Evolutionary conservation across 2,329 filamentous ascomycete genomes (phyloP), one percentile per base, ranked within the genome.

Genomic region (Cladosporium sp.): DNA sequence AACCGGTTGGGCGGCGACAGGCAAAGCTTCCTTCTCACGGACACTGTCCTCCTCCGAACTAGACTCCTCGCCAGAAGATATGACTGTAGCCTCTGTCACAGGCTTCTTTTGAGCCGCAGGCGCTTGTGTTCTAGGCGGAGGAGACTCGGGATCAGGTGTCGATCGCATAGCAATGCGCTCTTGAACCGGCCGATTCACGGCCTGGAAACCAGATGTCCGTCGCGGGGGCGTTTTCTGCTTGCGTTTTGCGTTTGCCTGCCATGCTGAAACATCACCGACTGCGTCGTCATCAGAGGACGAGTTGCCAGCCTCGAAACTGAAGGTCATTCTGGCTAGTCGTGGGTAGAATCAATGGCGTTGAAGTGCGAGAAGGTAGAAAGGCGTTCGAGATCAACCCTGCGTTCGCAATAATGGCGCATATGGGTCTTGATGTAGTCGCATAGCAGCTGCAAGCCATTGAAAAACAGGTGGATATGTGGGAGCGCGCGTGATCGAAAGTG

Each of bases 211-310:
- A 45, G 43, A 49, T 14, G 37, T 46, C n/a, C 46, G 53, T 41
- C 40, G 35, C 19, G 53, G 46, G 33, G 53, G 32, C 13, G 53
- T 32, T 4, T 43, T n/a, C 3, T 38, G 37, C 48, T 51, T 33
- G 13, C 13, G 13, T 28, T 28, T 37, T 11, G 58, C 41, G 28
- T 53, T 58, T 9, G 58, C 33, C 52, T 64, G 58, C 64, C 64
- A 68, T 48, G 56, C 43, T 4, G 61, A 56, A 31, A 67, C 52
- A 48, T 66, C 61, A 22, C 63, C 54, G 33, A 52, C 53, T 34
- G 46, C 54, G 9, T 63, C 65, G 40, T 66, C 61, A 22, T 65
- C 63, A 13, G 61, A 64, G 19, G 59, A 62, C 8, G 35, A 38
- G 42, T 65, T 62, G 22, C 52, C 58, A 3, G 59, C 55, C 22